Conservation (phyloP, 371 early-diverging fungal genomes). For the Blakeslea trispora region DNA sequence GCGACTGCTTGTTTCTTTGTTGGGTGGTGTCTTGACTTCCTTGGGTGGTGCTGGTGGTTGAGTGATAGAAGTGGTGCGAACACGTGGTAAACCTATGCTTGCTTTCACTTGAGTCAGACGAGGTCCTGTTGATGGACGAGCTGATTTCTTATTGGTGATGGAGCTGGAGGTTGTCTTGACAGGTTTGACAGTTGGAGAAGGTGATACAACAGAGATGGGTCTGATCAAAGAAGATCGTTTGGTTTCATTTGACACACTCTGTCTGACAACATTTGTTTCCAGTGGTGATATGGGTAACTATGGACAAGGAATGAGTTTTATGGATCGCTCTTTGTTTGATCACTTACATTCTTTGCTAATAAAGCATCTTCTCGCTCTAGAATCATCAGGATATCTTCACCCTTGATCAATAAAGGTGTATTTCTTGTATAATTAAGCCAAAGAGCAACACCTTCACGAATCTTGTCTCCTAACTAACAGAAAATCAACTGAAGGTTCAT, state of each 20-base stretch:
- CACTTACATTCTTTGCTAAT: constrained; percentile 30
- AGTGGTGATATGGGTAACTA: constrained; percentile 29
- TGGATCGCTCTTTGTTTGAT: too few relatives aligned
- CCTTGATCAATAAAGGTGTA: constrained; percentile 29
- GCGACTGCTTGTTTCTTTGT: constrained; percentile 5
- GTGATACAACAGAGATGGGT: constrained; percentile 12
- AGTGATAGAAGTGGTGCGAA: constrained; percentile 30
- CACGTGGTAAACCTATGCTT: constrained; percentile 30
- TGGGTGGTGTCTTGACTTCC: constrained; percentile 3
- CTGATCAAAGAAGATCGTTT: constrained; percentile 8
- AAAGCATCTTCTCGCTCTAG: constrained; percentile 33
- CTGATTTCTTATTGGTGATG: constrained; percentile 15
- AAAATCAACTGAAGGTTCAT: background rate
- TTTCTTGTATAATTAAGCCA: constrained; percentile 33
- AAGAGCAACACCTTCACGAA: constrained; percentile 31
- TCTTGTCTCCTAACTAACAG: constrained; percentile 30
- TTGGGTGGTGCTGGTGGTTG: constrained; percentile 11
- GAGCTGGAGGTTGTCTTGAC: background rate
- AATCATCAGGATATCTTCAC: constrained; percentile 30
- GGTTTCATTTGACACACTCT: constrained; percentile 6
- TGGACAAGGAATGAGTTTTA: background rate
- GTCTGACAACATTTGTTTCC: constrained; percentile 2
- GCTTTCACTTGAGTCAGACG: constrained; percentile 30
- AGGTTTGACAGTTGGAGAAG: constrained; percentile 1
- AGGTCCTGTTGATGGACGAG: constrained; percentile 30